These are phyloP conservation scores for Lactifluus volemus DNA, from an alignment of 768 basidiomycete genomes.

Conservation along the genomic window DNA sequence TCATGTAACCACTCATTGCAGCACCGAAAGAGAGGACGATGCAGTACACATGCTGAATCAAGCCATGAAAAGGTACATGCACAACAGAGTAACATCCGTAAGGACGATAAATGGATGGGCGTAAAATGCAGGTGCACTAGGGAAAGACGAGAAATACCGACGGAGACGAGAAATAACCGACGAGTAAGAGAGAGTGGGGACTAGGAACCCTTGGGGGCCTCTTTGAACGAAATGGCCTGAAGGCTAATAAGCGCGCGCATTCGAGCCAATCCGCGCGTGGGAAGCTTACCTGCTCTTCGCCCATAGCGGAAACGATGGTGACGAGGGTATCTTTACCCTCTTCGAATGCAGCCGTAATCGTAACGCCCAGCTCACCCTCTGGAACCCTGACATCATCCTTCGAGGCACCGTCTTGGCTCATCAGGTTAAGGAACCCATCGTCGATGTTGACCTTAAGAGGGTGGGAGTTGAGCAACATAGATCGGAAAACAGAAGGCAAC, in stretches of 20 bases:
- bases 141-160: constrained; percentile 5
- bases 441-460: constrained; percentile 68
- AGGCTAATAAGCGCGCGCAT: constrained; percentile 2
- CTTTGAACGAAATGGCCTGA: constrained; percentile 82
- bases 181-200: background rate
- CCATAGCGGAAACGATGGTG: constrained; percentile 85
- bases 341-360: constrained; percentile 66
- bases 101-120: constrained; percentile 17
- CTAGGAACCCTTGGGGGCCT: constrained; percentile 61
- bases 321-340: constrained; percentile 82
- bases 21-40: constrained; percentile 16
- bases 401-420: constrained; percentile 65
- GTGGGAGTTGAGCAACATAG: background rate
- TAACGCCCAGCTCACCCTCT: constrained; percentile 68
- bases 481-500: constrained; percentile 18
- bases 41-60: constrained; percentile 21
- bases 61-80: constrained; percentile 22
- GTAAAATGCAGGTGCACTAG: constrained; percentile 17
- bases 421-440: constrained; percentile 92
- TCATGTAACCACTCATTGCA: constrained; percentile 11
- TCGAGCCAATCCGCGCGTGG: background rate
- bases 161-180: constrained; percentile 6
- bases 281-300: constrained; percentile 66
- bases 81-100: constrained; percentile 18
- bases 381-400: constrained; percentile 97